Conservation (phyloP, 257 asterid species). For the Nicotiana attenuata region DNA sequence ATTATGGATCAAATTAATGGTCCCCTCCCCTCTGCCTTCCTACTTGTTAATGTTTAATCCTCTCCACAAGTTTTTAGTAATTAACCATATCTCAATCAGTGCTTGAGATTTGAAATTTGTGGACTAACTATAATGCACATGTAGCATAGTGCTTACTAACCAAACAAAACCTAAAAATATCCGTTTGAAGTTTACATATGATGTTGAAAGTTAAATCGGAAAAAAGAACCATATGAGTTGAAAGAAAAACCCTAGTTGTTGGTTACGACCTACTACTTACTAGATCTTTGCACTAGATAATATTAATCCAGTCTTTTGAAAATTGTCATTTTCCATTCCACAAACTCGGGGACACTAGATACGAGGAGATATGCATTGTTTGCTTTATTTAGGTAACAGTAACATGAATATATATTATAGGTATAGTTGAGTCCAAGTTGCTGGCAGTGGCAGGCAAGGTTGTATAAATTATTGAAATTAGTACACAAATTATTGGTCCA, state of each 20-base stretch:
- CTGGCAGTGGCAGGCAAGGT: background rate
- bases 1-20: constrained; percentile 21
- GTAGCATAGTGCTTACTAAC: constrained; percentile 17
- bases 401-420: too few relatives aligned
- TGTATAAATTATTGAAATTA: background rate
- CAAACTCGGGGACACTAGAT: background rate
- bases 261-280: background rate
- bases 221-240: background rate
- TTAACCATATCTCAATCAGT: background rate
- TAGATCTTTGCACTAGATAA: background rate
- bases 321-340: background rate
- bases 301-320: background rate
- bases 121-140: constrained; percentile 11
- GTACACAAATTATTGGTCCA: background rate
- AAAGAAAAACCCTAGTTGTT: constrained; percentile 3
- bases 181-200: background rate
- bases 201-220: background rate
- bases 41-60: constrained; percentile 12
- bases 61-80: constrained; percentile 11
- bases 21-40: constrained; percentile 16
- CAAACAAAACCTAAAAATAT: constrained; percentile 24
- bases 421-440: too few relatives aligned
- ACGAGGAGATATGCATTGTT: background rate
- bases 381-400: background rate
- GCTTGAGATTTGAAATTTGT: background rate